Base-by-base conservation (phyloP, 2,329 filamentous ascomycete species). In the Stagonosporopsis rhizophila region DNA sequence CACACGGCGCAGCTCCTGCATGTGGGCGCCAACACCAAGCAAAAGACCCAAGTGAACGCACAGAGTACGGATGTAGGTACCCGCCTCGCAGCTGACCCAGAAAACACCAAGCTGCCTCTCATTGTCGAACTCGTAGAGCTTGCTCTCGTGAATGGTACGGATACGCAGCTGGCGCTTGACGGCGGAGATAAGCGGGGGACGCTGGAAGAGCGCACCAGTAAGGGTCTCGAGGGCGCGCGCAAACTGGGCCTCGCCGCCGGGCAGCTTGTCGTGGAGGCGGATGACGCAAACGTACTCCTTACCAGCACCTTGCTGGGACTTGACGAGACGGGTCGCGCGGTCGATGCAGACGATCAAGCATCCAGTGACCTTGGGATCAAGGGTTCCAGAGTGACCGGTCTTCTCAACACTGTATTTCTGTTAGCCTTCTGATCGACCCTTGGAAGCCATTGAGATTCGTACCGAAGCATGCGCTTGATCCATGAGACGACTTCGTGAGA, bases 161-260 rank as follows among this genome's bases (percentile, higher is more conserved):
- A 99, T 96, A 85, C 95, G 93, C 60, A 99, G 87, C 83, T 98
- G 94, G 72, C 95, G 89, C 89, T 99, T 99, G 78, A 99, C 95
- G 74, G 95, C 95, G 25, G 94, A 98, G 76, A 99, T 99, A 78
- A 99, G 83, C 65, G 95, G 95, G 37, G 95, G 95, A 54, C 95
- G 91, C 81, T 96, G 92, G 88, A 98, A 98, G 46, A 98, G 88
- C 58, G 95, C 94, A 80, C 95, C 95, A 50, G 93, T 98, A 74
- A 99, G 85, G 52, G 92, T 96, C 85, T 99, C 95, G 54, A 99
- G 87, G 58, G 94, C 95, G 71, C 93, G 89, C 56, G 91, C 89
- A 72, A 99, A 94, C 79, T 96, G 93, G 39, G 91, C 87, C 83
- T 96, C 89, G 69, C 94, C 94, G 66, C 94, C 95, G 49, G 93